These are phyloP conservation scores for Ophiocordyceps australis DNA, from an alignment of 2,329 filamentous ascomycete genomes.

Conservation along the genomic window DNA sequence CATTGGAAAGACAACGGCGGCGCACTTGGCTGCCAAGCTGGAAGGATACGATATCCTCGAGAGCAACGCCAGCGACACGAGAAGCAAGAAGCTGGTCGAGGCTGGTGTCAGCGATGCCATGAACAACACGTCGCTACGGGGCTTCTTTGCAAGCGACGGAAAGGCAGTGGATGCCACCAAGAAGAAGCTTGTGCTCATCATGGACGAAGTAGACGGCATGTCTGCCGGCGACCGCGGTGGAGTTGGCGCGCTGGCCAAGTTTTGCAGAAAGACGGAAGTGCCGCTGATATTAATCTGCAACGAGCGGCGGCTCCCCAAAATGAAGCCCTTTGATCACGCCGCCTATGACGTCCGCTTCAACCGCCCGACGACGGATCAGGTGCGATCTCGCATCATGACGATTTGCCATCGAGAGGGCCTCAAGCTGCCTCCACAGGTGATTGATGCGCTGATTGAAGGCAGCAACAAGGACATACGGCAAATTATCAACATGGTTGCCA, in stretches of 20 bases:
- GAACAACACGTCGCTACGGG: conserved; percentile 81
- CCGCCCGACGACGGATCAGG: conserved; percentile 77
- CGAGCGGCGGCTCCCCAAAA: conserved; percentile 80
- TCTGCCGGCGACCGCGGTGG: conserved; percentile 91
- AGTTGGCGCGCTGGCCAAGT: conserved; percentile 81
- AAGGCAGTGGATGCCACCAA: conserved; percentile 64
- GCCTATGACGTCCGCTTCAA: conserved; percentile 76
- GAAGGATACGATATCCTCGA: conserved; percentile 90
- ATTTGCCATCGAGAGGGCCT: conserved; percentile 86
- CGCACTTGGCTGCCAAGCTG: conserved; percentile 80
- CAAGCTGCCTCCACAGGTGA: conserved; percentile 64
- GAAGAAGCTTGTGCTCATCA: conserved; percentile 90
- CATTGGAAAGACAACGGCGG: conserved; percentile 94
- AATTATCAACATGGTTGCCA: conserved; percentile 96
- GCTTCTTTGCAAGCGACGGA: conserved; percentile 74
- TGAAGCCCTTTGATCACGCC: conserved; percentile 90
- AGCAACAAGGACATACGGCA: conserved; percentile 92
- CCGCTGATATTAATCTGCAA: conserved; percentile 98
- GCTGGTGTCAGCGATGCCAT: conserved; percentile 74
- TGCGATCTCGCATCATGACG: conserved; percentile 82
- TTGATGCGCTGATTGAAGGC: conserved; percentile 89
- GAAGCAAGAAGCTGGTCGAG: conserved; percentile 93
- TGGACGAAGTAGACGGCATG: conserved; percentile 99
- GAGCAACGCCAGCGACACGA: conserved; percentile 85
- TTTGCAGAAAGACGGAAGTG: conserved; percentile 88